Percentiles rank a stretch among this genome's conserved stretches.
Evolutionary conservation across 2,329 filamentous ascomycete species (phyloP).

Genomic region (Teratosphaeria nubilosa): DNA sequence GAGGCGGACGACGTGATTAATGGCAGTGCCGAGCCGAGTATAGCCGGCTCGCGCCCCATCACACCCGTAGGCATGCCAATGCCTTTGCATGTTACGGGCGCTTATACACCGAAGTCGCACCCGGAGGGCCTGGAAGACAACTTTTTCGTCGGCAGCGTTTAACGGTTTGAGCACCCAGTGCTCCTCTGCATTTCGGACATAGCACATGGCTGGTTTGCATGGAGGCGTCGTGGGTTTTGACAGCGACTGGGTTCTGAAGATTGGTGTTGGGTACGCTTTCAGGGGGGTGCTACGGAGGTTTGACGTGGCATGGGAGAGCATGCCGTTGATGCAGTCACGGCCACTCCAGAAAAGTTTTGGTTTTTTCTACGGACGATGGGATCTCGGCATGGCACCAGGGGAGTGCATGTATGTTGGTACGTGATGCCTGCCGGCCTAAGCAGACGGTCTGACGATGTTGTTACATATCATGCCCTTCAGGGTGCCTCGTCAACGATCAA

Average conservation of each 20-base stretch:
- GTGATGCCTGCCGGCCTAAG: background rate
- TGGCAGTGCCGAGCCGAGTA: constrained; percentile 5
- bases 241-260: background rate
- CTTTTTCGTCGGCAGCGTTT: constrained; percentile 23
- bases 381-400: background rate
- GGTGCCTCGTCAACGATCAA: background rate
- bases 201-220: background rate
- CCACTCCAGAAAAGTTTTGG: background rate
- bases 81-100: constrained; percentile 20
- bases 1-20: constrained; percentile 11
- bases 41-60: constrained; percentile 14
- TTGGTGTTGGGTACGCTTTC: background rate
- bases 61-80: constrained; percentile 16
- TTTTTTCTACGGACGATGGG: background rate
- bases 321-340: background rate
- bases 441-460: background rate
- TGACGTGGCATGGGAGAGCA: background rate
- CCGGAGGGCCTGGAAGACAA: constrained; percentile 18
- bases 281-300: too few relatives aligned
- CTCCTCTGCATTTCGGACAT: background rate
- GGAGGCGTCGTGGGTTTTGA: background rate
- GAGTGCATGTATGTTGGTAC: background rate
- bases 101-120: constrained; percentile 23
- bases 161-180: background rate
- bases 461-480: background rate